Evolutionary conservation across 345 rosid species (phyloP).

Genomic region (Anastatica hierochuntica): DNA sequence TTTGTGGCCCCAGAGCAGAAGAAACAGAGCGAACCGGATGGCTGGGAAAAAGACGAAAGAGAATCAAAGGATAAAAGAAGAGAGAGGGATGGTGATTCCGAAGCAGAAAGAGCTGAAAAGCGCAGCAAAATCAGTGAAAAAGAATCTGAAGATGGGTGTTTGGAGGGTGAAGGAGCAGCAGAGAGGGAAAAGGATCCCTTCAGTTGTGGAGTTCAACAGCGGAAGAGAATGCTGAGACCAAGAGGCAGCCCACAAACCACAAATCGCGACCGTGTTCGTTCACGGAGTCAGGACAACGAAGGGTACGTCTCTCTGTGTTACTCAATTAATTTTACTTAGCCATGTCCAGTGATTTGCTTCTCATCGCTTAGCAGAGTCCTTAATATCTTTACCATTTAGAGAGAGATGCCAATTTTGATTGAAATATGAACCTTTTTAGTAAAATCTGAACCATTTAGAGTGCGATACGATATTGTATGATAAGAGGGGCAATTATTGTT

Average conservation of each 20-base stretch:
- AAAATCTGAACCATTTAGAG: not conserved
- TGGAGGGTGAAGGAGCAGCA: slow-evolving; percentile 65
- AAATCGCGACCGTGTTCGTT: slow-evolving; percentile 55
- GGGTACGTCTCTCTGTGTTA: slow-evolving; percentile 47
- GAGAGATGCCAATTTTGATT: slow-evolving; percentile 1
- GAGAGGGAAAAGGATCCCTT: slow-evolving; percentile 84
- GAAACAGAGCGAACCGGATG: slow-evolving; percentile 61
- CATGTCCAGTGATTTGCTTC: not conserved
- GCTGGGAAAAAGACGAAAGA: slow-evolving; percentile 57
- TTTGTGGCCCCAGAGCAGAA: slow-evolving; percentile 44
- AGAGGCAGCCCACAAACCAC: slow-evolving; percentile 83
- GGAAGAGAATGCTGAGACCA: slow-evolving; percentile 90
- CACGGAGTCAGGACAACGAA: slow-evolving; percentile 75
- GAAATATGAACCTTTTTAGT: slow-evolving; percentile 11
- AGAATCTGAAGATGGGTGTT: slow-evolving; percentile 82
- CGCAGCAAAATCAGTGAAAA: slow-evolving; percentile 55
- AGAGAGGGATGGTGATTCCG: slow-evolving; percentile 66
- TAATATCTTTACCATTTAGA: slow-evolving; percentile 3
- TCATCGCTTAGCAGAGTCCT: slow-evolving; percentile 5
- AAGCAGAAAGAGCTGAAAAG: slow-evolving; percentile 84
- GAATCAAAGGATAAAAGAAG: slow-evolving; percentile 76
- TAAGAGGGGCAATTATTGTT: not conserved
- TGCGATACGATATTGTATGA: not conserved
- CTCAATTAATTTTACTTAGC: slow-evolving; percentile 7
- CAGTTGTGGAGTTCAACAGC: slow-evolving; percentile 83